A percentile compares a stretch with the other conserved stretches of the same genome.
phyloP scores from a whole-genome alignment of 257 asterid species.

The Catharanthus roseus region DNA sequence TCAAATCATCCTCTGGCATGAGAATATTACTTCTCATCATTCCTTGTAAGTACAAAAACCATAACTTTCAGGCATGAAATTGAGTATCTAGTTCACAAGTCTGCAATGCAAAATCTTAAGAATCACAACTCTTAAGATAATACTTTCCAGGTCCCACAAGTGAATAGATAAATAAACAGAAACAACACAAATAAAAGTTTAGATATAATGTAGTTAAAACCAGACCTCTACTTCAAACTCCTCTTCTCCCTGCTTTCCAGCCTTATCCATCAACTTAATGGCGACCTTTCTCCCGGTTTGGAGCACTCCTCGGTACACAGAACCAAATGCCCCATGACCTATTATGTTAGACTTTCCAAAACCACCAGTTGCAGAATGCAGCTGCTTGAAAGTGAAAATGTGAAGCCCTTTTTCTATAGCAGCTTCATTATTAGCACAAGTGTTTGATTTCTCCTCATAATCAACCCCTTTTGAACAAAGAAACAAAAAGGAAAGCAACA shows the following conservation, averaged over 20 bases:
- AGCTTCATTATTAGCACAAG: conserved; percentile 35
- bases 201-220: neutral
- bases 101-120: no score
- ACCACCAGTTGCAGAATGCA: conserved; percentile 87
- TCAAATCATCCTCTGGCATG: neutral
- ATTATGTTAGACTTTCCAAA: conserved; percentile 75
- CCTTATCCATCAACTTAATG: conserved; percentile 83
- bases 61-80: neutral
- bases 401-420: conserved; percentile 55
- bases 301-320: conserved; percentile 78
- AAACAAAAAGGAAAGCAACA: neutral
- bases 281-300: conserved; percentile 90
- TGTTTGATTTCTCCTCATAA: conserved; percentile 39
- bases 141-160: no score
- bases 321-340: conserved; percentile 88
- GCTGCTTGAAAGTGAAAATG: conserved; percentile 80
- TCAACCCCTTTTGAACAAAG: conserved; percentile 25
- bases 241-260: conserved; percentile 88
- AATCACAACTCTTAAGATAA: no score
- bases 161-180: no score
- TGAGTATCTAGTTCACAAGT: no score
- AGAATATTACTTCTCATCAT: neutral
- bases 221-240: conserved; percentile 81
- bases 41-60: neutral
- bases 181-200: no score